phyloP scores from a whole-genome alignment of 2,329 filamentous ascomycete species.

The Dactylella cylindrospora region DNA sequence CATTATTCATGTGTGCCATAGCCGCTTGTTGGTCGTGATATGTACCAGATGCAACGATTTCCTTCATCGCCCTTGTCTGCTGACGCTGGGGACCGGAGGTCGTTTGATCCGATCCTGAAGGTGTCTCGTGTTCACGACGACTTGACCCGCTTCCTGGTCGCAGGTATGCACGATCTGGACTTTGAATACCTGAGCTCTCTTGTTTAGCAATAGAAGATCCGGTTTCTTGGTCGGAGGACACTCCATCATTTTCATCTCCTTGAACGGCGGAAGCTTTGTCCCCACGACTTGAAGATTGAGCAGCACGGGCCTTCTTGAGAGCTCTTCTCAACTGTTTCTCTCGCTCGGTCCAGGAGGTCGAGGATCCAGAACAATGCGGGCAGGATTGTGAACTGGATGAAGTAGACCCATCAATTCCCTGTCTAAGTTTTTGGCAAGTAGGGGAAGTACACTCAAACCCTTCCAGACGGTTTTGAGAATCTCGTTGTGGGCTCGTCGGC shows the following conservation, averaged over 20 bases:
- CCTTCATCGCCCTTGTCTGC: slow-evolving; percentile 11
- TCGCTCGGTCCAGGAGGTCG: neutral
- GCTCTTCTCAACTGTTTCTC: too few relatives aligned
- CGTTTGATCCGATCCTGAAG: too few relatives aligned
- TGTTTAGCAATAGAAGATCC: too few relatives aligned
- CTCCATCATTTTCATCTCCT: too few relatives aligned
- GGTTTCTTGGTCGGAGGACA: too few relatives aligned
- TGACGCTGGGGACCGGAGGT: slow-evolving; percentile 4
- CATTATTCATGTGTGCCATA: slow-evolving; percentile 18
- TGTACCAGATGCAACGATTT: slow-evolving; percentile 22
- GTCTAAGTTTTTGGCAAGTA: slow-evolving; percentile 4
- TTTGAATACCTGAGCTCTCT: too few relatives aligned
- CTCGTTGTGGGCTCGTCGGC: neutral
- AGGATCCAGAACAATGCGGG: neutral
- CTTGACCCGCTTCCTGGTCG: too few relatives aligned
- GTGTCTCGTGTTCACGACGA: too few relatives aligned
- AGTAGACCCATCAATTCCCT: neutral
- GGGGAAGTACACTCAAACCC: slow-evolving; percentile 13
- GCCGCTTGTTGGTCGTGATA: slow-evolving; percentile 33
- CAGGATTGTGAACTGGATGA: slow-evolving; percentile 3
- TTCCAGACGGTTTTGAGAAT: neutral
- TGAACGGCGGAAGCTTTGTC: too few relatives aligned
- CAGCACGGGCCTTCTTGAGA: too few relatives aligned
- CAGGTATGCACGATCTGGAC: too few relatives aligned
- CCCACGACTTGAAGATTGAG: too few relatives aligned